phyloP scores from a whole-genome alignment of 2,329 filamentous ascomycete genomes.

The Hypoxylon sp. region DNA sequence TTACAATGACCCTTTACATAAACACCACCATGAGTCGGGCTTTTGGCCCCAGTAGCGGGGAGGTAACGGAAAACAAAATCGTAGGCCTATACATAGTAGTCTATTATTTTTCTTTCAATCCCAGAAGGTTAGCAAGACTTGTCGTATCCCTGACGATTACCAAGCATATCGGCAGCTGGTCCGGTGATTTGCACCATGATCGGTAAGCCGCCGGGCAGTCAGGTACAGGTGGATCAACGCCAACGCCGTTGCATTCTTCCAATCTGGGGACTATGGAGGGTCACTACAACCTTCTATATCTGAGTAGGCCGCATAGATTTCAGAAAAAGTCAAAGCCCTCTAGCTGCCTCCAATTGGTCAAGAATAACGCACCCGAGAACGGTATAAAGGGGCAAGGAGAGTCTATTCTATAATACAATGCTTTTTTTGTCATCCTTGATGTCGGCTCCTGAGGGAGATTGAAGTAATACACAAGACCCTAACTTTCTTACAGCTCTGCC shows the following conservation, averaged over 20 bases:
- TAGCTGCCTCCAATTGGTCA: no score
- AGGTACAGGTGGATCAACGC: background rate
- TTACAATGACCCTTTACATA: no score
- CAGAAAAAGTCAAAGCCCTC: no score
- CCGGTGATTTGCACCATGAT: background rate
- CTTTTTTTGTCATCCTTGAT: background rate
- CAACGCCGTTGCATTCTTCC: background rate
- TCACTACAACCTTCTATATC: background rate
- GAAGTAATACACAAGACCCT: background rate
- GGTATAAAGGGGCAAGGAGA: background rate
- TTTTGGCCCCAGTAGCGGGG: no score
- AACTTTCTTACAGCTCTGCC: background rate
- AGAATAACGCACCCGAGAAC: no score
- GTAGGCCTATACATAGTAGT: background rate
- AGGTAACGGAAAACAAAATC: no score
- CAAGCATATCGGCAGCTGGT: background rate
- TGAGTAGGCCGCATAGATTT: no score
- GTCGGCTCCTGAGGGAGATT: background rate
- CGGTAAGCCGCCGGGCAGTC: background rate
- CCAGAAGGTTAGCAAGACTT: background rate
- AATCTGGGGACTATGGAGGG: background rate
- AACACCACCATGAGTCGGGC: no score
- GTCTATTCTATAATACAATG: constrained; percentile 5
- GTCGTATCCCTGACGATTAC: background rate
- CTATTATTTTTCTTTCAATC: background rate